Evolutionary conservation across 2,329 filamentous ascomycete genomes (phyloP).

Genomic region (Aureobasidium sp.): DNA sequence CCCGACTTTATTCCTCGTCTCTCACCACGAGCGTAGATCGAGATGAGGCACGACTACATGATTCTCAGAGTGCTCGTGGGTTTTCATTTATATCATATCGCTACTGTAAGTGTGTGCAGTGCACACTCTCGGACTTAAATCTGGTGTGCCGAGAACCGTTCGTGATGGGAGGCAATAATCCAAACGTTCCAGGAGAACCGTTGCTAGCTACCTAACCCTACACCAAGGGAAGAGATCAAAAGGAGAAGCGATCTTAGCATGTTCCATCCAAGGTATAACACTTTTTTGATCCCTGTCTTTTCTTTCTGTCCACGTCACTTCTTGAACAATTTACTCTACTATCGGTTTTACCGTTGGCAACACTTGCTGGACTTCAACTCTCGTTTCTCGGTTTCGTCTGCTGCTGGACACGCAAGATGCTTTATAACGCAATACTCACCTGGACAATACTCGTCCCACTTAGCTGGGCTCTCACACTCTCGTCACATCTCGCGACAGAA

Average conservation of each 20-base stretch:
- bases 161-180: neutral
- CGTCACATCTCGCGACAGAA: neutral
- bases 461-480: neutral
- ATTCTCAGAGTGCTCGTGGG: too few relatives aligned
- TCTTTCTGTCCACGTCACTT: neutral
- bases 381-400: neutral
- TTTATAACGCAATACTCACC: neutral
- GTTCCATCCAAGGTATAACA: neutral
- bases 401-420: too few relatives aligned
- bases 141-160: neutral
- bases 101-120: too few relatives aligned
- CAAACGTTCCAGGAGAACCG: slow-evolving; percentile 9
- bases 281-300: neutral
- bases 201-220: neutral
- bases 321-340: too few relatives aligned
- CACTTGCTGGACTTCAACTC: too few relatives aligned
- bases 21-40: too few relatives aligned
- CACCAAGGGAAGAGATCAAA: neutral
- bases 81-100: too few relatives aligned
- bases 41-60: neutral
- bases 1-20: neutral
- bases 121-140: too few relatives aligned
- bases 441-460: neutral
- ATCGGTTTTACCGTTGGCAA: too few relatives aligned
- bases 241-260: neutral